These are phyloP conservation scores for Sporothrix dimorphospora DNA, from an alignment of 2,329 filamentous ascomycete species.

Conservation along the genomic window DNA sequence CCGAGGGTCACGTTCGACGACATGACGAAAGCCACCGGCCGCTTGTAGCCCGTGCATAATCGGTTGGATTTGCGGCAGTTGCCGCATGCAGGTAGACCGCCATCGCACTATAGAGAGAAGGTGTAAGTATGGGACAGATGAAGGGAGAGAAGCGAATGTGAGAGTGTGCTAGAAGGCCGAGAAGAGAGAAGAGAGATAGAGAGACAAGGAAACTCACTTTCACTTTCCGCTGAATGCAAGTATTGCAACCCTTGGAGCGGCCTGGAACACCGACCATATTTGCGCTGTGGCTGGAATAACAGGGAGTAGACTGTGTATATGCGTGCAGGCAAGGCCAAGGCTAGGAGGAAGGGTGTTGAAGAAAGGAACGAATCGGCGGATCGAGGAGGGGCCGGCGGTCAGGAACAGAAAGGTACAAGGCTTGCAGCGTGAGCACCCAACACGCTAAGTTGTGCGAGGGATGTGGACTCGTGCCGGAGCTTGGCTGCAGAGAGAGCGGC, in stretches of 20 bases:
- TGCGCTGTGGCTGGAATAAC: not conserved
- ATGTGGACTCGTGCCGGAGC: not conserved
- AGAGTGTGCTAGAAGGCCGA: too few species aligned
- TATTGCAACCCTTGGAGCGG: conserved; percentile 35
- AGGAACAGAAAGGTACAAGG: not conserved
- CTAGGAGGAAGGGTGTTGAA: not conserved
- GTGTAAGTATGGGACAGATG: not conserved
- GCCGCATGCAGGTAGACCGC: conserved; percentile 33
- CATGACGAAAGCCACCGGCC: conserved; percentile 34
- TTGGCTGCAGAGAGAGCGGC: not conserved
- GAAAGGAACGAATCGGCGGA: not conserved
- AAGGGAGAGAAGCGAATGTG: not conserved
- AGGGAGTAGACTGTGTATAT: not conserved
- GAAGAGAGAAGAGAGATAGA: not conserved
- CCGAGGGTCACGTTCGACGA: conserved; percentile 27
- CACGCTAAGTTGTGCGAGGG: not conserved
- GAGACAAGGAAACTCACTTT: conserved; percentile 26
- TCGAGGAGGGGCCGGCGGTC: not conserved
- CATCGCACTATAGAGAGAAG: conserved; percentile 33
- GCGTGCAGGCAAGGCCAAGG: not conserved
- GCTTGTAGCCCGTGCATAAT: conserved; percentile 36
- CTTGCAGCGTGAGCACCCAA: not conserved
- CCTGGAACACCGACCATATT: conserved; percentile 36
- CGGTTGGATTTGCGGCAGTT: conserved; percentile 38
- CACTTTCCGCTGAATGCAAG: conserved; percentile 34